Conservation (phyloP, 2,329 filamentous ascomycete species). For the Corniculantispora saksenae region DNA sequence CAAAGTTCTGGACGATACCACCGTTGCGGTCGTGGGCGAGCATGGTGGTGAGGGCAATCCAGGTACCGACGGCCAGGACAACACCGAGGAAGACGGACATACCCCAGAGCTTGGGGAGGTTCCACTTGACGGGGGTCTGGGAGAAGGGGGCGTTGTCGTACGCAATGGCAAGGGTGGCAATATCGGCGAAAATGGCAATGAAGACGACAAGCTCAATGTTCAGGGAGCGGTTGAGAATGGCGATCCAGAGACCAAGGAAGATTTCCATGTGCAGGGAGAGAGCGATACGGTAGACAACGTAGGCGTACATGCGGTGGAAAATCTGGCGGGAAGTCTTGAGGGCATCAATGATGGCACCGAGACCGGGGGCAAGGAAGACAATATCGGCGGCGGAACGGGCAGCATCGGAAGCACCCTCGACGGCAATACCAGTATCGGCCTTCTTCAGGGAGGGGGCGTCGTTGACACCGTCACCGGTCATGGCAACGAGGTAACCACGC, state of each 20-base stretch:
- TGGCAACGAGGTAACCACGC: slow-evolving; percentile 89
- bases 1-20: slow-evolving; percentile 88
- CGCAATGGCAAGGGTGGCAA: slow-evolving; percentile 87
- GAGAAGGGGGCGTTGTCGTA: slow-evolving; percentile 92
- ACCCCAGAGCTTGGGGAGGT: slow-evolving; percentile 90
- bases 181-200: slow-evolving; percentile 92
- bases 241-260: slow-evolving; percentile 89
- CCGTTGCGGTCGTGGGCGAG: slow-evolving; percentile 66
- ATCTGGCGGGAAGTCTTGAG: slow-evolving; percentile 92
- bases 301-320: slow-evolving; percentile 96
- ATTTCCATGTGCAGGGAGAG: slow-evolving; percentile 89
- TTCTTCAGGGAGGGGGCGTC: slow-evolving; percentile 91
- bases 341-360: slow-evolving; percentile 89
- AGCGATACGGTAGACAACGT: slow-evolving; percentile 93
- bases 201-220: slow-evolving; percentile 89
- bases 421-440: slow-evolving; percentile 94
- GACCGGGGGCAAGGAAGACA: slow-evolving; percentile 87
- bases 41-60: slow-evolving; percentile 89
- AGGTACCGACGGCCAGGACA: slow-evolving; percentile 79
- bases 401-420: slow-evolving; percentile 88
- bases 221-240: slow-evolving; percentile 79
- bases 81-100: slow-evolving; percentile 84
- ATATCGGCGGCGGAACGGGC: slow-evolving; percentile 91
- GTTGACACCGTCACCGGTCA: slow-evolving; percentile 96
- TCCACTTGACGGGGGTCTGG: slow-evolving; percentile 89